Evolutionary conservation across 208 protist species (phyloP).

Genomic region (Leishmania guyanensis): DNA sequence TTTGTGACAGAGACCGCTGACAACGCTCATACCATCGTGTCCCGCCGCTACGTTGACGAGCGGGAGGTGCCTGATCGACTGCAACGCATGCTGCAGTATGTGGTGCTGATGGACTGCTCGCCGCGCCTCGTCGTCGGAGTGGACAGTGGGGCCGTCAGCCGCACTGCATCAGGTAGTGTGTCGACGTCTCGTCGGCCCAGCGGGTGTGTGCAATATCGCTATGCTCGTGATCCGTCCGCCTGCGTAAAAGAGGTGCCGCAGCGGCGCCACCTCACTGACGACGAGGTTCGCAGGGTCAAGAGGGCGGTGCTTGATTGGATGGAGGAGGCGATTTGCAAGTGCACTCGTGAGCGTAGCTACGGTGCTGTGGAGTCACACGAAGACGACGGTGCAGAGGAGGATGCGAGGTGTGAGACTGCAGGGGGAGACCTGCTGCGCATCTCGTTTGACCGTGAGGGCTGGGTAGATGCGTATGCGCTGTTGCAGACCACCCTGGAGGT

Average conservation of each 20-base stretch:
- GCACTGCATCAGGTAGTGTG: not conserved
- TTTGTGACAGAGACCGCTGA: not conserved
- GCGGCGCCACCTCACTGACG: conserved; percentile 24
- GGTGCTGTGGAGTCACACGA: conserved; percentile 4
- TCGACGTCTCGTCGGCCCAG: not conserved
- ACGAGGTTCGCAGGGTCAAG: conserved; percentile 40
- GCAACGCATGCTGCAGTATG: conserved; percentile 29
- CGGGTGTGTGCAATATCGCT: conserved; percentile 5
- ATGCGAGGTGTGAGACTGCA: too few relatives aligned
- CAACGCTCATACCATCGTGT: conserved; percentile 29
- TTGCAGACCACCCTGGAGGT: conserved; percentile 35
- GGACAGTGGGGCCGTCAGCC: not conserved
- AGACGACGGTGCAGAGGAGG: not conserved
- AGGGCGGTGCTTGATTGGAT: conserved; percentile 46
- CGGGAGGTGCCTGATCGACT: conserved; percentile 32
- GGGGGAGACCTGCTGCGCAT: conserved; percentile 18
- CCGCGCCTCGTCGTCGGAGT: conserved; percentile 18
- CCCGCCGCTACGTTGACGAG: conserved; percentile 50
- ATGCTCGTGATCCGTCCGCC: conserved; percentile 1
- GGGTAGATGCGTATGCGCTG: conserved; percentile 47
- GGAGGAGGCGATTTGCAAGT: conserved; percentile 15
- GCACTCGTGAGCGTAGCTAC: not conserved
- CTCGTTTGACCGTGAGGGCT: conserved; percentile 46
- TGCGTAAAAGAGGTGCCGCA: conserved; percentile 5
- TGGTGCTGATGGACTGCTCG: conserved; percentile 29